Evolutionary conservation across 257 asterid species (phyloP).

Genomic region (Euphrasia confusa): DNA sequence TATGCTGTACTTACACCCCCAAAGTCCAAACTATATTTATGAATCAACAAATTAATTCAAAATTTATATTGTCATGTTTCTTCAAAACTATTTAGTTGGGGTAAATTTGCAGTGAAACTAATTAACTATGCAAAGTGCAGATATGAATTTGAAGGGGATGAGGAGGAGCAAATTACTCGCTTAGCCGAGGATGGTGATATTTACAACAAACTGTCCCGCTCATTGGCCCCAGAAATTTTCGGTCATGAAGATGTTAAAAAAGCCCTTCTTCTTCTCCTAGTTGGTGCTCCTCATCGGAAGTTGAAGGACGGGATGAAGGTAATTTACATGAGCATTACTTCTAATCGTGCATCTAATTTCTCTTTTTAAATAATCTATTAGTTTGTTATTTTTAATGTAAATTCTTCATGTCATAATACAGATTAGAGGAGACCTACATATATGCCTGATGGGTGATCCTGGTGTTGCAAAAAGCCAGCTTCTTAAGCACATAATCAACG

Average conservation of each 20-base stretch:
- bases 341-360: too few relatives aligned
- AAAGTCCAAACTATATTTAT: background rate
- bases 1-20: background rate
- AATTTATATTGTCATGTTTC: background rate
- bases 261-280: conserved; percentile 87
- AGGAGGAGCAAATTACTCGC: conserved; percentile 66
- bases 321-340: background rate
- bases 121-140: conserved; percentile 18
- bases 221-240: conserved; percentile 84
- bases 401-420: background rate
- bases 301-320: conserved; percentile 91
- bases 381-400: too few relatives aligned
- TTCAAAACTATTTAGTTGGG: background rate
- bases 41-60: background rate
- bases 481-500: conserved; percentile 92
- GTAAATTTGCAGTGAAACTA: conserved; percentile 7
- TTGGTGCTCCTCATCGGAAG: conserved; percentile 88
- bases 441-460: conserved; percentile 93
- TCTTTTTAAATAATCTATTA: too few relatives aligned
- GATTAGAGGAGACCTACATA: conserved; percentile 72
- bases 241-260: conserved; percentile 88
- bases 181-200: conserved; percentile 87
- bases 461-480: conserved; percentile 99
- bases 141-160: conserved; percentile 67
- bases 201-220: conserved; percentile 64